Evolutionary conservation across 139 green algal genomes (phyloP).

Genomic region (Dunaliella primolecta): DNA sequence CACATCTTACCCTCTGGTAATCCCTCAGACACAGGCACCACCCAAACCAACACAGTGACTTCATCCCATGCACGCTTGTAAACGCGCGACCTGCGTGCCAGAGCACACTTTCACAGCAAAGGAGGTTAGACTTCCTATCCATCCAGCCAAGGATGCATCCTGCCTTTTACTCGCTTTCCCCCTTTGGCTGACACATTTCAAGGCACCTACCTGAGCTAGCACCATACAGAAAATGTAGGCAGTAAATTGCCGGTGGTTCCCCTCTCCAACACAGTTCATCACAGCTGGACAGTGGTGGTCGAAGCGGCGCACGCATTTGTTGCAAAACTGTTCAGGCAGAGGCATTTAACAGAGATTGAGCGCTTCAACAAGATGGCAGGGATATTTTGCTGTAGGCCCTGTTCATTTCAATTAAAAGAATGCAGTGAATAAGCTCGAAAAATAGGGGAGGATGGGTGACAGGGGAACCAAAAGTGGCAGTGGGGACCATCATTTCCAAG

Average conservation of each 20-base stretch:
- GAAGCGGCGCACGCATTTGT: constrained; percentile 72
- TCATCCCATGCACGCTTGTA: too few species aligned
- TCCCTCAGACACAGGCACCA: too few species aligned
- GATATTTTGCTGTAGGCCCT: not conserved
- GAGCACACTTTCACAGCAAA: too few species aligned
- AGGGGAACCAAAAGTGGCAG: not conserved
- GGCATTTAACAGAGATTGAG: not conserved
- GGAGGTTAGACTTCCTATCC: too few species aligned
- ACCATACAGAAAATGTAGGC: constrained; percentile 25
- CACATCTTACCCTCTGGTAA: too few species aligned
- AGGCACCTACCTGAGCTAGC: constrained; percentile 5
- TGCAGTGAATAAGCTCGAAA: not conserved
- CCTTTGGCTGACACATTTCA: too few species aligned
- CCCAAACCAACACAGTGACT: too few species aligned
- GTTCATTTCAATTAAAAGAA: not conserved
- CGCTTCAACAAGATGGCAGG: not conserved
- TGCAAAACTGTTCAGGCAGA: constrained; percentile 42
- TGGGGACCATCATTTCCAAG: not conserved
- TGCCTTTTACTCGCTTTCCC: too few species aligned
- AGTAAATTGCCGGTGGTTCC: constrained; percentile 50
- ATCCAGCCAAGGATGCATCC: too few species aligned
- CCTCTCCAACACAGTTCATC: constrained; percentile 65
- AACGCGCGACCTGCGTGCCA: too few species aligned
- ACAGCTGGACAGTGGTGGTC: constrained; percentile 85
- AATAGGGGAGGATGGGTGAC: not conserved